Conservation (phyloP, 2,329 filamentous ascomycete genomes). For the Phyllosticta ampelicida region DNA sequence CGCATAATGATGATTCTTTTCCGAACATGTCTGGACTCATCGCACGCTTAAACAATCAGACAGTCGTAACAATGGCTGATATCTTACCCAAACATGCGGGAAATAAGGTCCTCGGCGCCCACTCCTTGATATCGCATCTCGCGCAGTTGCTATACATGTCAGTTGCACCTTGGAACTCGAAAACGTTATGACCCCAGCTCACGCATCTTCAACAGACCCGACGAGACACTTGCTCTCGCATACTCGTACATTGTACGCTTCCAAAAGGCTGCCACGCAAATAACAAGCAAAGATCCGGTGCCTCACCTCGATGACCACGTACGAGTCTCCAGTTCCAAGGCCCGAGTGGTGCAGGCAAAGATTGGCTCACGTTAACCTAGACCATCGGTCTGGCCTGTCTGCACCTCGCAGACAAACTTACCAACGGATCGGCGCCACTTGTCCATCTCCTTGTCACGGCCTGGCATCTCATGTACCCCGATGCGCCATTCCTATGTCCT, state of each 20-base stretch:
- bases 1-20: not conserved
- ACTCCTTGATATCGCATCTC: not conserved
- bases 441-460: not conserved
- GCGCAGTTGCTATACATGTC: not conserved
- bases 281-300: not conserved
- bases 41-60: too few species aligned
- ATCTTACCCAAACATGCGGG: not conserved
- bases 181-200: not conserved
- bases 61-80: too few species aligned
- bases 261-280: not conserved
- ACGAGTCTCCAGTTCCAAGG: not conserved
- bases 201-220: not conserved
- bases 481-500: not conserved
- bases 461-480: not conserved
- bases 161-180: not conserved
- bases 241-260: not conserved
- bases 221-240: not conserved
- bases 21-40: too few species aligned
- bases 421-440: not conserved
- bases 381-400: slow-evolving; percentile 5
- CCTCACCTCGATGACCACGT: not conserved
- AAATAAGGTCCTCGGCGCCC: not conserved
- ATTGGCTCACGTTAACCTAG: not conserved
- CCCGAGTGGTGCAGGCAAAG: not conserved
- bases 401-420: slow-evolving; percentile 1